These are phyloP conservation scores for Mycena pura DNA, from an alignment of 768 basidiomycete genomes.

Conservation along the genomic window DNA sequence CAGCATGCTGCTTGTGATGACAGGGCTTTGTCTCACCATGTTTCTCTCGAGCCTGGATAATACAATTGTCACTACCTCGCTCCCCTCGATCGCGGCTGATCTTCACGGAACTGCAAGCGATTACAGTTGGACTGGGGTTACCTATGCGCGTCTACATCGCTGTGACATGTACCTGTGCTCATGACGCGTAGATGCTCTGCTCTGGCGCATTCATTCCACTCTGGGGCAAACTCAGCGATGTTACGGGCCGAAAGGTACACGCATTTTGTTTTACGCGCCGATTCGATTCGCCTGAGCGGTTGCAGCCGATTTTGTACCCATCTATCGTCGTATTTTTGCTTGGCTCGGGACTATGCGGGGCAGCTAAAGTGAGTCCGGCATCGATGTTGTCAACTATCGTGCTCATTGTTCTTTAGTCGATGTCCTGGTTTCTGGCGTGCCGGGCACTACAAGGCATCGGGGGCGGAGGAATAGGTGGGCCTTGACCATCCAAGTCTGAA, in stretches of 20 bases:
- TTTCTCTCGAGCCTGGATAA: slow-evolving; percentile 18
- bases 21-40: slow-evolving; percentile 12
- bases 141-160: background rate
- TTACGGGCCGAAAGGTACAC: slow-evolving; percentile 9
- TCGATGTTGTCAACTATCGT: background rate
- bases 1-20: slow-evolving; percentile 20
- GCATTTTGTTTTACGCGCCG: background rate
- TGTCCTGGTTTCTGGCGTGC: slow-evolving; percentile 13
- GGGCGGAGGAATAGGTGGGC: slow-evolving; percentile 11
- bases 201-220: slow-evolving; percentile 16
- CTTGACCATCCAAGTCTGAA: background rate
- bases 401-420: background rate
- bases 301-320: slow-evolving; percentile 13
- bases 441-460: slow-evolving; percentile 18
- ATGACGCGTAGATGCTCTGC: slow-evolving; percentile 9
- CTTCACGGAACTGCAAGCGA: slow-evolving; percentile 20
- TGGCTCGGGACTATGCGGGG: slow-evolving; percentile 18
- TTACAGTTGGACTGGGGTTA: slow-evolving; percentile 20
- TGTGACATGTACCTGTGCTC: background rate
- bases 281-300: background rate
- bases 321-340: slow-evolving; percentile 14
- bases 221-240: slow-evolving; percentile 20
- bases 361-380: slow-evolving; percentile 6
- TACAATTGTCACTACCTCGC: slow-evolving; percentile 23
- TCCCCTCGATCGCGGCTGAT: slow-evolving; percentile 21